Evolutionary conservation across 176 grass and related monocot species (phyloP), one percentile per base, ranked within the genome.

Genomic region (Ananas comosus): DNA sequence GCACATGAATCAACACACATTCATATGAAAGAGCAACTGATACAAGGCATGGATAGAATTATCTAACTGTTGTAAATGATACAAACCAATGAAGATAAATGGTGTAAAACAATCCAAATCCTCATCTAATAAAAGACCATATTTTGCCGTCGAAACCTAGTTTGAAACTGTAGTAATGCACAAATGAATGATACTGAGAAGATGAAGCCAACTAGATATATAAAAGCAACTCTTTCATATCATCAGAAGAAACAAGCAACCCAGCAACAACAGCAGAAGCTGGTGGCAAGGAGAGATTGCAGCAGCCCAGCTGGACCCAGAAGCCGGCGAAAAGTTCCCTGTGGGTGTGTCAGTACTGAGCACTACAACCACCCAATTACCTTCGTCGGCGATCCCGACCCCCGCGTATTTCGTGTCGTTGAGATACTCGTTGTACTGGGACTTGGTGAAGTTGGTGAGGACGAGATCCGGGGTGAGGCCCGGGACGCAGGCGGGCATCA

Each of bases 381-480:
- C 95, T 74, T 91, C 90, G 3, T 88, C 84, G 2, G 90, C 95
- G 18, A 99, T 94, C 16, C 95, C 90, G 10, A 83, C 76, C 51
- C 90, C 90, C 4, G 80, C 77, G 68, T 33, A 88, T 19, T 81
- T 68, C 80, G 48, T 82, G 59, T 83, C 74, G 63, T 99, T 99
- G 12, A 99, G 69, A 63, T 80, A 81, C 70, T 75, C 65, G 71
- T 90, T 91, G 73, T 99, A 94, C 53, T 91, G 95, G 0, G 95
- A 88, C 72, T 91, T 82, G 57, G 95, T 99, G 83, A 83, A 99
- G 85, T 99, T 99, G 72, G 90, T 67, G 11, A 99, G 82, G 50
- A 99, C 85, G 9, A 91, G 50, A 68, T 70, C 87, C 3, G 84
- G 69, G 12, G 65, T 78, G 12, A 94, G 78, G 2, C 82, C 85